Evolutionary conservation across 208 protist genomes (phyloP).

Genomic region (Tritrichomonas foetus): DNA sequence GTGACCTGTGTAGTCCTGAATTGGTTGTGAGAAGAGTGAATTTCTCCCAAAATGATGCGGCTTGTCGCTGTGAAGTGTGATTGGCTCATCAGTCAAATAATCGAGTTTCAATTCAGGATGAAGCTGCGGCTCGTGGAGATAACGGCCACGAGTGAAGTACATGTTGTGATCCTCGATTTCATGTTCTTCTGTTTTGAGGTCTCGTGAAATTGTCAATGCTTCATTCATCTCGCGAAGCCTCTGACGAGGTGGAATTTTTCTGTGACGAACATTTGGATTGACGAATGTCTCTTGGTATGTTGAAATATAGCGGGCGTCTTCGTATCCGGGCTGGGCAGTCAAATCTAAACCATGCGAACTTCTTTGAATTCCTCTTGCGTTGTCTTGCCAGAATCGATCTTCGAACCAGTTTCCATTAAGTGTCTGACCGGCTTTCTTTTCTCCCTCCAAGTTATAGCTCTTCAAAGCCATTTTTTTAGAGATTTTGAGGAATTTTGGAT

Average conservation of each 20-base stretch:
- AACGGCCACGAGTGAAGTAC: neutral
- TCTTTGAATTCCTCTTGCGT: neutral
- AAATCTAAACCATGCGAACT: too few relatives aligned
- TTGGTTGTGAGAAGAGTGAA: neutral
- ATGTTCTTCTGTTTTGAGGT: neutral
- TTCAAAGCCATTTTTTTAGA: too few relatives aligned
- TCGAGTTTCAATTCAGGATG: neutral
- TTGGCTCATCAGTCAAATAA: neutral
- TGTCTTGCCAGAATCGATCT: neutral
- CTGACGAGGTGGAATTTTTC: neutral
- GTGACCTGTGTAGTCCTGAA: neutral
- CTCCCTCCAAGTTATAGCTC: neutral
- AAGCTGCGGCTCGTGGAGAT: too few relatives aligned
- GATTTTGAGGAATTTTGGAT: too few relatives aligned
- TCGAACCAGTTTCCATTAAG: slow-evolving; percentile 4
- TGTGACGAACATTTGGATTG: neutral
- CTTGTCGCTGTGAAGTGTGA: neutral
- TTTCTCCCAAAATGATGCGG: neutral
- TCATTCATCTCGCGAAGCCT: neutral
- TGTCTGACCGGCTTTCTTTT: too few relatives aligned
- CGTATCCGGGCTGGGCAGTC: too few relatives aligned
- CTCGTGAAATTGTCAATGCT: neutral
- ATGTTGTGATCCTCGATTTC: neutral
- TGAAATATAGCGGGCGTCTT: too few relatives aligned
- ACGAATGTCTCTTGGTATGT: neutral